Percentiles rank a stretch among this genome's conserved stretches.
Evolutionary conservation across 2,329 filamentous ascomycete species (phyloP).

Genomic region (Parasarocladium wereldwijsianum): DNA sequence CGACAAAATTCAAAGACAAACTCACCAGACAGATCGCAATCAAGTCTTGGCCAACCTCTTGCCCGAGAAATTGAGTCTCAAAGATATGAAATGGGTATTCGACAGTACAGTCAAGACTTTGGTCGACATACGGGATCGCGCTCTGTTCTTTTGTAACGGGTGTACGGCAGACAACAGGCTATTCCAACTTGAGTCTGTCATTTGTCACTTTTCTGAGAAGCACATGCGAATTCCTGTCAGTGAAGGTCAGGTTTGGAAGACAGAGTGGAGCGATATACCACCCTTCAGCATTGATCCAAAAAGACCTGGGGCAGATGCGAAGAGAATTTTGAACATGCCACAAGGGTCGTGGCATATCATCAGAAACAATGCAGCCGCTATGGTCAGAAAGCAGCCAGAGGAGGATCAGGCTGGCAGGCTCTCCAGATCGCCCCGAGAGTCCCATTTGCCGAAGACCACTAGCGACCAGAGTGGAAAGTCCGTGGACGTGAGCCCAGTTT

Average conservation of each 20-base stretch:
- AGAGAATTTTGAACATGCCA: too few relatives aligned
- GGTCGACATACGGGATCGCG: constrained; percentile 51
- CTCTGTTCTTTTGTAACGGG: constrained; percentile 61
- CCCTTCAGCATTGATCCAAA: constrained; percentile 53
- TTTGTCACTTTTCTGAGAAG: constrained; percentile 75
- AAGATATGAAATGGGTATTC: constrained; percentile 80
- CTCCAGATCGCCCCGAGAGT: too few relatives aligned
- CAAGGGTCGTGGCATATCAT: too few relatives aligned
- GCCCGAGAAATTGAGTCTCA: constrained; percentile 52
- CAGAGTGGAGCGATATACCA: constrained; percentile 64
- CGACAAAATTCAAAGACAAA: constrained; percentile 37
- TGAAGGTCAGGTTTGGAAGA: constrained; percentile 64
- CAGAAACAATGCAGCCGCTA: too few relatives aligned
- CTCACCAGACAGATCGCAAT: too few relatives aligned
- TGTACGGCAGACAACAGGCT: constrained; percentile 51
- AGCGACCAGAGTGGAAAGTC: too few relatives aligned
- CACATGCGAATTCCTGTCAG: too few relatives aligned
- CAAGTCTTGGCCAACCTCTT: too few relatives aligned
- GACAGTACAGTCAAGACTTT: constrained; percentile 60
- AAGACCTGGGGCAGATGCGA: constrained; percentile 14
- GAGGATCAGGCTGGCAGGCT: too few relatives aligned
- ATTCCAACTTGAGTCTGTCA: constrained; percentile 63
- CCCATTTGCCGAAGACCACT: too few relatives aligned
- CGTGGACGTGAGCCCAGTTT: too few relatives aligned
- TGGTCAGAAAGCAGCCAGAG: background rate